Base-by-base conservation (phyloP, 1,139 yeast genomes). In the Nakaseomyces nivariensis region DNA sequence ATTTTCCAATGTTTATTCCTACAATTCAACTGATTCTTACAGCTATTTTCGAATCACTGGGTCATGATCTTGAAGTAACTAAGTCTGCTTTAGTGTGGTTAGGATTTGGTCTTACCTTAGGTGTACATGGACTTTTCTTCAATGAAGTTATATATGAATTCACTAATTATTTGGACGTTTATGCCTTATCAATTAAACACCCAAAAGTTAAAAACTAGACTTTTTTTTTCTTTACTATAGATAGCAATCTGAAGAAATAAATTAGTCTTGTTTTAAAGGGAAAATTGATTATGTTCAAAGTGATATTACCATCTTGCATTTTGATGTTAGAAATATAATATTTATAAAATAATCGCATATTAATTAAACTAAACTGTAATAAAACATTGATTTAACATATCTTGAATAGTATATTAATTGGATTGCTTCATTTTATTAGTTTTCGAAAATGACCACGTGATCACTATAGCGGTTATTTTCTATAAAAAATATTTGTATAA, bases 111-210 rank as follows among this genome's bases (percentile, higher is more conserved):
- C 60, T 82, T 13, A 73, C 88, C 33, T 61, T 86, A 42, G 95
- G 94, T 1, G 73, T 85, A 51, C 94, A 90, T 65, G 79, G 79
- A 9, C 74, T 82, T 67, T 90, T 90, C 63, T 80, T 90, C 48
- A 74, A 80, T 37, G 97, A 90, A 58, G 81, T 90, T 59, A 83
- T 90, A 58, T 73, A 74, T 61, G 96, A 88, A 59, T 86, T 90
- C 62, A 88, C 97, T 26, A 71, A 75, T 3, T 88, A 78, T 63
- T 73, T 90, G 58, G 97, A 88, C 64, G 88, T 89, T 57, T 86
- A 85, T 68, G 92, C 95, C 10, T 73, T 90, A 57, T 74, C 83
- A 44, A 88, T 90, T 62, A 89, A 89, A 67, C 89, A 88, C 66
- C 86, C 85, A 62, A 81, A 78, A 63, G 22, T 27, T 4, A 83